A percentile compares a stretch with the other conserved stretches of the same genome.
Conservation (phyloP, 106 monocot genomes). For the Allium sativum region DNA sequence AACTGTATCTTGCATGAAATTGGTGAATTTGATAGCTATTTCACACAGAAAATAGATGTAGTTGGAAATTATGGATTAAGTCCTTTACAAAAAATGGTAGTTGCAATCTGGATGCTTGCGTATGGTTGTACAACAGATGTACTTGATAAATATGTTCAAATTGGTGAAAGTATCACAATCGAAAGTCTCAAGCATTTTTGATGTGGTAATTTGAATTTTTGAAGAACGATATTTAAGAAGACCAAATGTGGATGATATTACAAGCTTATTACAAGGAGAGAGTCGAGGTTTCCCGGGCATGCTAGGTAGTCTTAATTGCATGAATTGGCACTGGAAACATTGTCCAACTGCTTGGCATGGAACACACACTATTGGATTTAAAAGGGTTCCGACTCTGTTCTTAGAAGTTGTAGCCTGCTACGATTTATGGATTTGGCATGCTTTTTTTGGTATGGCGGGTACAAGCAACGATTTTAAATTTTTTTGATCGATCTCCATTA, state of each 20-base stretch:
- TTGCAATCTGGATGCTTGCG: neutral
- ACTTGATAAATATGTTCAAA: neutral
- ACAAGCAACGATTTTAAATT: neutral
- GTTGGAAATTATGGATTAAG: slow-evolving; percentile 1
- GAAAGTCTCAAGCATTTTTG: slow-evolving; percentile 2
- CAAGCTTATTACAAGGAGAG: neutral
- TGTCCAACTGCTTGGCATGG: neutral
- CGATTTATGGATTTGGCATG: neutral
- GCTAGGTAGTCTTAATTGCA: neutral
- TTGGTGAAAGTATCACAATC: neutral
- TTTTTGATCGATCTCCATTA: neutral
- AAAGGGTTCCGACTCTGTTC: neutral
- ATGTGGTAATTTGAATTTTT: neutral
- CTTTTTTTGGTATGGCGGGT: neutral
- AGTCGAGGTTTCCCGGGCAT: neutral
- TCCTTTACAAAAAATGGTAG: neutral
- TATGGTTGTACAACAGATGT: neutral
- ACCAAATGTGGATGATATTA: neutral
- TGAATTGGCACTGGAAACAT: neutral
- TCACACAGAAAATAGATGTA: neutral
- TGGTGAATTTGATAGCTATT: neutral
- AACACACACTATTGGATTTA: neutral
- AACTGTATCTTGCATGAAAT: neutral
- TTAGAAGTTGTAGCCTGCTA: neutral
- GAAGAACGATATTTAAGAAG: neutral